Conservation (phyloP, 495 filamentous ascomycete species). For the Neurospora sp. region DNA sequence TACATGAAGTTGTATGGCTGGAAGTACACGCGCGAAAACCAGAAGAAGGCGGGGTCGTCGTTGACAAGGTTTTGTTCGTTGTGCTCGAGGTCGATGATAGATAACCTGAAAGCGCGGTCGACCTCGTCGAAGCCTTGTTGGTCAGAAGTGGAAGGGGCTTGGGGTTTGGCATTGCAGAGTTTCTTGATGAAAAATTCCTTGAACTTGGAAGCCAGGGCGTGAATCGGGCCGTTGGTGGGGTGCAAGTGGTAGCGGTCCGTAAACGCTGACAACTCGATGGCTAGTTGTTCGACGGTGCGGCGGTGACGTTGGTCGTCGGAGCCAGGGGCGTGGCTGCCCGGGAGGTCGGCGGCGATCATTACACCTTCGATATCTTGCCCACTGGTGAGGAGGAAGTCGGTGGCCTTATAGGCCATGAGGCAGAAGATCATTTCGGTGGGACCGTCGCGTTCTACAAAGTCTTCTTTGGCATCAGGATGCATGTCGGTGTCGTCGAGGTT, state of each 20-base stretch:
- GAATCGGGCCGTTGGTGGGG: constrained; percentile 47
- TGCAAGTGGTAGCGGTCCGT: constrained; percentile 47
- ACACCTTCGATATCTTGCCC: constrained; percentile 29
- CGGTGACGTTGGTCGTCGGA: constrained; percentile 38
- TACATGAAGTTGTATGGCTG: constrained; percentile 45
- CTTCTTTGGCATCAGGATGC: constrained; percentile 45
- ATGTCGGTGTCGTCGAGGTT: constrained; percentile 52
- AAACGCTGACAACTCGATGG: constrained; percentile 31
- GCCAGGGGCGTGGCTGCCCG: constrained; percentile 1
- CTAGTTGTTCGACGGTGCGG: constrained; percentile 34
- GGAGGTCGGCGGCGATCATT: constrained; percentile 29
- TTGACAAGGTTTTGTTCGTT: constrained; percentile 26
- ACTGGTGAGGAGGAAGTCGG: constrained; percentile 36
- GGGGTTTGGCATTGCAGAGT: constrained; percentile 31
- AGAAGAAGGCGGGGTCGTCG: constrained; percentile 31
- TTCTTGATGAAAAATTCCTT: constrained; percentile 33
- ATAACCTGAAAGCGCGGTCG: constrained; percentile 39
- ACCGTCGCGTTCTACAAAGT: constrained; percentile 41
- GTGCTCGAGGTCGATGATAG: constrained; percentile 32
- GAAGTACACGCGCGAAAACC: constrained; percentile 42
- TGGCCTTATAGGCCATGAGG: constrained; percentile 43
- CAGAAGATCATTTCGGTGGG: constrained; percentile 62
- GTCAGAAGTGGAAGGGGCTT: constrained; percentile 23
- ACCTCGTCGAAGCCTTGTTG: not conserved
- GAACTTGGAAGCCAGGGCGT: constrained; percentile 42